These are phyloP conservation scores for Rhizoclosmatium globosum DNA, from an alignment of 192 early-diverging fungal species.

Conservation along the genomic window DNA sequence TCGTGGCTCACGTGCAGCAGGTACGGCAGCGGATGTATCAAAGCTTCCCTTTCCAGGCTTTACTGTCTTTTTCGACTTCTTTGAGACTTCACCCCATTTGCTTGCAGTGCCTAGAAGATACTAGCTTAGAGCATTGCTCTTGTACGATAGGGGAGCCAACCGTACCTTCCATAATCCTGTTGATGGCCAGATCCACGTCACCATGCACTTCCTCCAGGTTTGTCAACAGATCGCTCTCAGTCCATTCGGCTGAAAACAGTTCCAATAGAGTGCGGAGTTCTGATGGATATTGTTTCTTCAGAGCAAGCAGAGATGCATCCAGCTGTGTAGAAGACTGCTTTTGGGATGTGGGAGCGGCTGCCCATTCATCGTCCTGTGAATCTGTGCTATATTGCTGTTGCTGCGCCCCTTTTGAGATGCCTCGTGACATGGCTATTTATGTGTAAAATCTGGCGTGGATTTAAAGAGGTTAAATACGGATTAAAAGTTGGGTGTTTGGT, in stretches of 20 bases:
- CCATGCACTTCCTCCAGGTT: slow-evolving; percentile 86
- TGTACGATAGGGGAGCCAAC: not conserved
- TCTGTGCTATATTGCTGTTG: not conserved
- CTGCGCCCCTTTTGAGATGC: slow-evolving; percentile 2
- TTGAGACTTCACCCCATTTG: slow-evolving; percentile 36
- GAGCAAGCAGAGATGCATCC: slow-evolving; percentile 27
- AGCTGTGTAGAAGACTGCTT: slow-evolving; percentile 8
- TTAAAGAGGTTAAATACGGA: not conserved
- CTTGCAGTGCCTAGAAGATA: slow-evolving; percentile 33
- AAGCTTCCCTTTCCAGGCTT: slow-evolving; percentile 26
- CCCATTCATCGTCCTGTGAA: slow-evolving; percentile 22
- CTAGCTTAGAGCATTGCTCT: not conserved
- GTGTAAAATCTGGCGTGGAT: not conserved
- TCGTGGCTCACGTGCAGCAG: slow-evolving; percentile 61
- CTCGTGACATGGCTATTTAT: slow-evolving; percentile 21
- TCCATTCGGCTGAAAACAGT: slow-evolving; percentile 71
- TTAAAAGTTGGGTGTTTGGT: not conserved
- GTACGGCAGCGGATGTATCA: not conserved
- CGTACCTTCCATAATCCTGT: slow-evolving; percentile 82
- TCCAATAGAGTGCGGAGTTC: slow-evolving; percentile 49
- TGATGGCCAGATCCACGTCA: slow-evolving; percentile 82
- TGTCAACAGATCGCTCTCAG: slow-evolving; percentile 86
- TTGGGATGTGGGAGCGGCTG: not conserved
- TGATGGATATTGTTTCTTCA: slow-evolving; percentile 26
- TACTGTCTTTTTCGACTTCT: slow-evolving; percentile 27